Evolutionary conservation across 371 early-diverging fungal species (phyloP), one percentile per base, ranked within the genome.

Genomic region (Spiromyces aspiralis): DNA sequence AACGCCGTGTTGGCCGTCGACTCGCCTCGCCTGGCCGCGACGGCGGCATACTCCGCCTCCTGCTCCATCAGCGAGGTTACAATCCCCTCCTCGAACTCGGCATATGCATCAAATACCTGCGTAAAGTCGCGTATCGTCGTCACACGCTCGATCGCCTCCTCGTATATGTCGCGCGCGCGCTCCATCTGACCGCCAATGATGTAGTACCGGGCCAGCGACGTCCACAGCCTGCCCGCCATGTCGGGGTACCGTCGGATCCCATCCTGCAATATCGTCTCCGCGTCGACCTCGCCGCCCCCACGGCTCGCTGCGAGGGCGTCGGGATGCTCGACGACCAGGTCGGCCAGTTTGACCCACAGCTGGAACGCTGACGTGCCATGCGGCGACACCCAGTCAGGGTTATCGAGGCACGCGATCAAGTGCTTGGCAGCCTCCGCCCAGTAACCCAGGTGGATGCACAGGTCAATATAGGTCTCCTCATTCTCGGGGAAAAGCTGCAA

Each of bases 101-200:
- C 86, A 57, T 91, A 96, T 1, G 93, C 84, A 54, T 98, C 95
- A 70, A 95, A 98, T 43, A 98, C 83, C 55, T 85, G 80, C 0
- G 92, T 81, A 51, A 98, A 98, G 64, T 95, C 96, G 21, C 87
- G 78, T n/a, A 94, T 87, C 0, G 88, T 91, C 61, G 67, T 71
- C 13, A 94, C 95, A 0, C 72, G 72, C 1, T 70, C 72, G 43
- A 95, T 70, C 0, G 86, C 96, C 61, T 95, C 93, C 69, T 94
- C 96, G 56, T 83, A 97, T 1, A 95, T 84, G 61, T 90, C 94
- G 16, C 93, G 66, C 1, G 90, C 84, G 51, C 76, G 83, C 58
- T 94, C 95, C 47, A 86, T 71, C 50, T 81, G 78, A 16, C 79
- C 82, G 45, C 75, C 70, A 43, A 82, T 71, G 27, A 90, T 84